A percentile compares a stretch with the other conserved stretches of the same genome.
phyloP scores from a whole-genome alignment of 2,329 filamentous ascomycete species.

The Trichoderma brevicompactum region DNA sequence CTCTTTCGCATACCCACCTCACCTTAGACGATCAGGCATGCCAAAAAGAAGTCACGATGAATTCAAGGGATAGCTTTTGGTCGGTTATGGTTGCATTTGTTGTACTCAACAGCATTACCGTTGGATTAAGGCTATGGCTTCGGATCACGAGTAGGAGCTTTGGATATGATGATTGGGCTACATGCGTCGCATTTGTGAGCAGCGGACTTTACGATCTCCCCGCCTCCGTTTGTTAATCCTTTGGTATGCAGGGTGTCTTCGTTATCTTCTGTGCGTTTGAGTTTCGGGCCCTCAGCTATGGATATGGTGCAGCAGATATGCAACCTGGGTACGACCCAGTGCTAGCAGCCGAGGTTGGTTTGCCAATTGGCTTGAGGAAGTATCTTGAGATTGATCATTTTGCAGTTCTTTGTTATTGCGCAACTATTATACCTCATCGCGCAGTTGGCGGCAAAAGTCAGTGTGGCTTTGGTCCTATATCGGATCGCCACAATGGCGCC shows the following conservation, averaged over 20 bases:
- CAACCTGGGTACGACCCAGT: conserved; percentile 1
- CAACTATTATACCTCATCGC: conserved; percentile 11
- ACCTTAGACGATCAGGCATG: neutral
- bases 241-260: neutral
- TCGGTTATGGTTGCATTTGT: conserved; percentile 6
- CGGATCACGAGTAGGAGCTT: neutral
- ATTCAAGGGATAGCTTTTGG: neutral
- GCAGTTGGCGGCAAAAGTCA: conserved; percentile 8
- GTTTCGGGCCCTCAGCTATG: conserved; percentile 5
- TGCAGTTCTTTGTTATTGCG: conserved; percentile 8
- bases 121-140: conserved; percentile 10
- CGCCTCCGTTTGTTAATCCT: neutral
- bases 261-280: conserved; percentile 16
- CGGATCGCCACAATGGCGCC: conserved; percentile 15
- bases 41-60: neutral
- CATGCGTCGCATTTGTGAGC: conserved; percentile 11
- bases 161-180: conserved; percentile 20
- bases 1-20: neutral
- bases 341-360: conserved; percentile 7
- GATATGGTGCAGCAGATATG: neutral
- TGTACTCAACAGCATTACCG: conserved; percentile 5
- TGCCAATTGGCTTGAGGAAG: neutral
- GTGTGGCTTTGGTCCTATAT: conserved; percentile 10
- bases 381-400: neutral
- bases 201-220: neutral